Evolutionary conservation across 495 filamentous ascomycete genomes (phyloP), one percentile per base, ranked within the genome.

Genomic region (Cenococcum geophilum): DNA sequence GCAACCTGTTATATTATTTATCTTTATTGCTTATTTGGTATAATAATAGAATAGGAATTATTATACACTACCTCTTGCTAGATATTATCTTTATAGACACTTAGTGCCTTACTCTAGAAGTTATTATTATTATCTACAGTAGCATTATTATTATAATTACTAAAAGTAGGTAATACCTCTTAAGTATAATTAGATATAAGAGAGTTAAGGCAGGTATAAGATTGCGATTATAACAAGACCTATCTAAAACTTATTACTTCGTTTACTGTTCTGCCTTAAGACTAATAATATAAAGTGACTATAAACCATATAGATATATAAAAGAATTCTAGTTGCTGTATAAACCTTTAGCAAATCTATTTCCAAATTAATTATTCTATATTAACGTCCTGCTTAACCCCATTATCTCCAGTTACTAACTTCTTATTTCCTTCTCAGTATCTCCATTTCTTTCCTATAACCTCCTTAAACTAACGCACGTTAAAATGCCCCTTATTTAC

Each of bases 371-470:
- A 51, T 21, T 21, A 12, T 51, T 51, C 18, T 51, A 51, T 14
- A 4, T 51, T 21, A 51, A 51, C 12, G 23, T 22, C 48, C 48
- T 51, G 48, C 23, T 51, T 23, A 51, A 51, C 18, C 5, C 23
- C 21, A 51, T 51, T 21, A 21, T 51, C 12, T 27, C 48, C 48
- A 16, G 48, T 27, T 51, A 5, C 48, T 21, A 51, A 51, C 51
- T 68, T 63, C 60, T 70, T 62, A 51, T 66, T 70, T 27, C 66
- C 68, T 57, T 70, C 68, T 32, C 59, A 34, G 53, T 63, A 63
- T 25, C 66, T 63, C 59, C 68, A 70, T 56, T 61, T 59, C 59
- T 68, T 68, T 27, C 67, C 63, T 59, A 68, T 68, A 34, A 68
- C 56, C 40, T 70, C 60, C 48, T 70, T 70, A 51, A 68, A 68